Base-by-base conservation (phyloP, 129 eudicot genomes). In the Saposhnikovia divaricata region DNA sequence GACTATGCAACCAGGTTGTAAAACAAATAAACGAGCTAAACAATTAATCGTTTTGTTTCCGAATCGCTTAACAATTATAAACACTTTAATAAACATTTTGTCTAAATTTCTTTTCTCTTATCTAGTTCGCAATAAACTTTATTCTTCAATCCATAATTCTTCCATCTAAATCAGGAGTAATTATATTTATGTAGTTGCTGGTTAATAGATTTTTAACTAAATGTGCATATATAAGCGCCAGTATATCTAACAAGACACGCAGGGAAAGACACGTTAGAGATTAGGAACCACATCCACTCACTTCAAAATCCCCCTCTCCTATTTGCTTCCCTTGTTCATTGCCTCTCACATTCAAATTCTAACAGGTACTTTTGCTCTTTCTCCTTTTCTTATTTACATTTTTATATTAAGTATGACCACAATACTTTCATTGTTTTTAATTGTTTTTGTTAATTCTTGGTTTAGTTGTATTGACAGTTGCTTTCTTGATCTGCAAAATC, bases 221-320 rank as follows among this genome's bases (percentile, higher is more conserved):
- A 68, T 43, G 42, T 31, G 42, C 19, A 28, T 68, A n/a, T 59
- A 8, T 23, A 59, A n/a, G 66, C 4, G 37, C 15, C 6, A 9
- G 69, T n/a, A 61, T 61, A 31, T 2, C 15, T 9, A 74, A 34
- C 50, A 38, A 50, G 40, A 46, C 77, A 83, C 37, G 10, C 51
- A 76, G n/a, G 70, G 8, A 85, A 38, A 72, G 84, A 78, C 88
- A 85, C 88, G 88, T 78, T 48, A 25, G 80, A 21, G 61, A 34
- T 81, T 46, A 55, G 78, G 63, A 66, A 74, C 88, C 88, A 85
- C 88, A 81, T 81, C 85, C 83, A 79, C 37, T 78, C 80, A 75
- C 85, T 82, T 63, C 34, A 82, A 46, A 77, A 37, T n/a, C 39
- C 43, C 25, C 50, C 25, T 10, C 53, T 31, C 19, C 78, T 75